Conservation (phyloP, 169 alveolate species). For the Babesia ovis region DNA sequence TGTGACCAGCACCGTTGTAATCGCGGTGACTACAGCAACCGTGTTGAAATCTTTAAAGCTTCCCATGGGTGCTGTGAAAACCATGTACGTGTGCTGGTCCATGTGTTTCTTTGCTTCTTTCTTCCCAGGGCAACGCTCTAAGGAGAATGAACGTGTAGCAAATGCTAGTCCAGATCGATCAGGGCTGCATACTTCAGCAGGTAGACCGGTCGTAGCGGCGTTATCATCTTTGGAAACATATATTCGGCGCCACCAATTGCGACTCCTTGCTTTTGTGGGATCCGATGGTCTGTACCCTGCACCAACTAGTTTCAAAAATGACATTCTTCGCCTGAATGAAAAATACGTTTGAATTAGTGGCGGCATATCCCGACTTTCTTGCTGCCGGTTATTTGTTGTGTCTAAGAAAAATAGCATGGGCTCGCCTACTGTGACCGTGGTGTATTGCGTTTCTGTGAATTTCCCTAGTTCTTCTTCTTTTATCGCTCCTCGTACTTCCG, state of each 20-base stretch:
- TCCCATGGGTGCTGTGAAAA: slow-evolving; percentile 50
- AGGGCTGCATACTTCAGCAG: slow-evolving; percentile 37
- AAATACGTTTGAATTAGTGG: slow-evolving; percentile 1
- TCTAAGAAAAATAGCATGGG: slow-evolving; percentile 35
- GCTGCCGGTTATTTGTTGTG: neutral
- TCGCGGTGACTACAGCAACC: slow-evolving; percentile 20
- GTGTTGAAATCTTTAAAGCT: slow-evolving; percentile 7
- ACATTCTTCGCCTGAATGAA: slow-evolving; percentile 20
- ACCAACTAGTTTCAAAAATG: slow-evolving; percentile 26
- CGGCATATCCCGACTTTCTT: neutral
- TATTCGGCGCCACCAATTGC: slow-evolving; percentile 33
- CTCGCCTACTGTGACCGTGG: slow-evolving; percentile 17
- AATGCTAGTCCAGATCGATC: slow-evolving; percentile 38
- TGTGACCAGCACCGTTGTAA: slow-evolving; percentile 7
- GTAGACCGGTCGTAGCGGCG: neutral
- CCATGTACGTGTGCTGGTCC: slow-evolving; percentile 41
- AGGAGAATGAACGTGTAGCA: slow-evolving; percentile 30
- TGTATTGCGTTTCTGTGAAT: slow-evolving; percentile 2
- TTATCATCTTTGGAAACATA: slow-evolving; percentile 1
- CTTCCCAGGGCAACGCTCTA: slow-evolving; percentile 20
- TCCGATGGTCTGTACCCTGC: slow-evolving; percentile 1
- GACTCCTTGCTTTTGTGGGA: neutral
- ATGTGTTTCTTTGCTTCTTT: slow-evolving; percentile 2
- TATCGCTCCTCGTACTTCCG: slow-evolving; percentile 1
- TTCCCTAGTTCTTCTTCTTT: neutral